Evolutionary conservation across 2,329 filamentous ascomycete genomes (phyloP).

Genomic region (Paecilomyces variotii): DNA sequence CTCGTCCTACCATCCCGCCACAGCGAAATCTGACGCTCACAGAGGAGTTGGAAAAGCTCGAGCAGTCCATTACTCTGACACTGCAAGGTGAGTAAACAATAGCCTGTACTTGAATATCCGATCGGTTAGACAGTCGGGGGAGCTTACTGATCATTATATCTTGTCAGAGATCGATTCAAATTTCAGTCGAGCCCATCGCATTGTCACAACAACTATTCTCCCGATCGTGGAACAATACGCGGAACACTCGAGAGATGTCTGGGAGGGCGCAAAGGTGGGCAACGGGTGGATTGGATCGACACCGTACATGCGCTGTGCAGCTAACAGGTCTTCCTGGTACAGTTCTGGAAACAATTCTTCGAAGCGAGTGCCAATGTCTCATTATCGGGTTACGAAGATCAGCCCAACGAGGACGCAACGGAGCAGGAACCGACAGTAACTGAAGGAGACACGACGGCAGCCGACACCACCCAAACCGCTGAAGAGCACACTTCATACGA

Average conservation of each 20-base stretch:
- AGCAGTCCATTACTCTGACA: conserved; percentile 93
- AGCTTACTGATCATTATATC: conserved; percentile 6
- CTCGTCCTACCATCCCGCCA: conserved; percentile 39
- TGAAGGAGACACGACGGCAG: conserved; percentile 49
- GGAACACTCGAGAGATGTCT: conserved; percentile 85
- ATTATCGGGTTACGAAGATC: conserved; percentile 86
- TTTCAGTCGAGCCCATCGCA: conserved; percentile 92
- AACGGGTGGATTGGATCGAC: neutral
- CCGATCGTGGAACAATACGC: conserved; percentile 93
- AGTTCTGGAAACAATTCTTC: conserved; percentile 99
- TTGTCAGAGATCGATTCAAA: conserved; percentile 92
- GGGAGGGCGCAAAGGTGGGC: conserved; percentile 86
- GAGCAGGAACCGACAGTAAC: conserved; percentile 44
- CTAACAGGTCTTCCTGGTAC: conserved; percentile 9
- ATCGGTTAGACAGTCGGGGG: conserved; percentile 5
- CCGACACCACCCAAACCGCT: conserved; percentile 37
- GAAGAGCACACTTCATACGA: conserved; percentile 34
- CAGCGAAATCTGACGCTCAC: conserved; percentile 66
- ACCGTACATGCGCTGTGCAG: neutral
- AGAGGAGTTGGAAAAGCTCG: conserved; percentile 89
- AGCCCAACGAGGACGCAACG: conserved; percentile 52
- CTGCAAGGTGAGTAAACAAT: conserved; percentile 60
- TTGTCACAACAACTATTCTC: conserved; percentile 87
- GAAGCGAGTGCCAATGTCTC: conserved; percentile 97
- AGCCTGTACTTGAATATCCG: conserved; percentile 5